Percentiles rank a stretch among this genome's conserved stretches.
Conservation (phyloP, 23 red algal species). For the Pyropia haitanensis region DNA sequence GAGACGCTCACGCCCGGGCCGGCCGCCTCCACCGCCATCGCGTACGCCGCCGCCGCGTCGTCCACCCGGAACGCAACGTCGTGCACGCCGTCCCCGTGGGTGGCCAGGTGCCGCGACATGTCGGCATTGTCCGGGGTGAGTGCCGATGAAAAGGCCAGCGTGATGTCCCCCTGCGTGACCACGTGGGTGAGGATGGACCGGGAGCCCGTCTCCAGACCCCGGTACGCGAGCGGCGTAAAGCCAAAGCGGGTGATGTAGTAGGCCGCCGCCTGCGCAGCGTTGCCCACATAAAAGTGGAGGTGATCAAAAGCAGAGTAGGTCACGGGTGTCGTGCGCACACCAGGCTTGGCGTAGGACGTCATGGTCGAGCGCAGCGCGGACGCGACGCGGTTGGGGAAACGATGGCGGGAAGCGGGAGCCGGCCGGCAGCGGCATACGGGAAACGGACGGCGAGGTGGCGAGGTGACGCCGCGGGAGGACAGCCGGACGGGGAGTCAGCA, state of each 20-base stretch:
- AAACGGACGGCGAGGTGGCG: too few species aligned
- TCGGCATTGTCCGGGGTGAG: conserved; percentile 49
- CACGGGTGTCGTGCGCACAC: not conserved
- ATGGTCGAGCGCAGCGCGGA: not conserved
- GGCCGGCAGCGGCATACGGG: too few species aligned
- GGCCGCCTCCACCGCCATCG: conserved; percentile 41
- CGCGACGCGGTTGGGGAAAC: too few species aligned
- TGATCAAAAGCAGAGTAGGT: conserved; percentile 77
- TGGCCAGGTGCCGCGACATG: conserved; percentile 20
- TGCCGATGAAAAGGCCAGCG: conserved; percentile 56
- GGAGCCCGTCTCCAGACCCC: conserved; percentile 84
- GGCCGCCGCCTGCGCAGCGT: conserved; percentile 80
- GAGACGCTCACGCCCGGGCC: conserved; percentile 17
- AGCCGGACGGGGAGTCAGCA: too few species aligned
- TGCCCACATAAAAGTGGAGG: conserved; percentile 85
- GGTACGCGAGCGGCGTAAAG: conserved; percentile 67
- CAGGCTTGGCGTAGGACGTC: conserved; percentile 15
- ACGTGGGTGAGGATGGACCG: conserved; percentile 69
- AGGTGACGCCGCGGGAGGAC: too few species aligned
- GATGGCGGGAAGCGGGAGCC: too few species aligned
- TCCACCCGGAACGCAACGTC: conserved; percentile 80
- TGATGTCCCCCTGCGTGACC: conserved; percentile 62
- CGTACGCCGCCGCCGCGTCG: conserved; percentile 55
- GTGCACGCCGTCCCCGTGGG: conserved; percentile 87
- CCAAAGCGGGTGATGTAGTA: conserved; percentile 91